Conservation (phyloP, 495 filamentous ascomycete genomes). For the Aspergillus sclerotiicarbonarius region DNA sequence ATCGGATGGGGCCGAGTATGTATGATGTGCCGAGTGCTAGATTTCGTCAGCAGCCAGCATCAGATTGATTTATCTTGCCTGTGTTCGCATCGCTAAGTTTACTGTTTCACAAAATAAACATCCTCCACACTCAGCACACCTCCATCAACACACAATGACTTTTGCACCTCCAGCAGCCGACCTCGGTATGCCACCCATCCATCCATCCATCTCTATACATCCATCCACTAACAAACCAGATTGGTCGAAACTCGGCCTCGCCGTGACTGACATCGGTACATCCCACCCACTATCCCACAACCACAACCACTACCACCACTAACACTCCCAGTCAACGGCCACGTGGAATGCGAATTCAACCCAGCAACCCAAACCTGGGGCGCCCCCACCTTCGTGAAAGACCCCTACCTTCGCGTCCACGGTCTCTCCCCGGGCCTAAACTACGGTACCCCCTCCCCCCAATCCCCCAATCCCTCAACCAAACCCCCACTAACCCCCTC, state of each 20-base stretch:
- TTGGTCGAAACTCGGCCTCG: not conserved
- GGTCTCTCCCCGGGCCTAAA: slow-evolving; percentile 46
- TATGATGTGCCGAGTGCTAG: no score
- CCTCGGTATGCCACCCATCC: not conserved
- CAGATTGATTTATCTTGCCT: no score
- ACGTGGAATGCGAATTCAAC: slow-evolving; percentile 41
- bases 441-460: slow-evolving; percentile 25
- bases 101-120: no score
- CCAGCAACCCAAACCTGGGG: slow-evolving; percentile 36
- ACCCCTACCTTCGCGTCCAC: slow-evolving; percentile 40
- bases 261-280: not conserved
- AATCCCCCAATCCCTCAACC: not conserved
- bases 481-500: not conserved
- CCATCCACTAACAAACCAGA: not conserved
- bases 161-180: not conserved
- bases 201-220: not conserved
- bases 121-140: no score
- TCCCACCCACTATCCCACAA: not conserved
- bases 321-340: slow-evolving; percentile 38
- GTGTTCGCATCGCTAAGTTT: no score
- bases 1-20: no score
- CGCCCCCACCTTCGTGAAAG: slow-evolving; percentile 36
- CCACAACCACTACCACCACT: not conserved
- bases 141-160: not conserved
- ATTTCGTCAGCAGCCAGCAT: no score